Evolutionary conservation across 2,329 filamentous ascomycete genomes (phyloP), one percentile per base, ranked within the genome.

Genomic region (Basipetospora chlamydospora): DNA sequence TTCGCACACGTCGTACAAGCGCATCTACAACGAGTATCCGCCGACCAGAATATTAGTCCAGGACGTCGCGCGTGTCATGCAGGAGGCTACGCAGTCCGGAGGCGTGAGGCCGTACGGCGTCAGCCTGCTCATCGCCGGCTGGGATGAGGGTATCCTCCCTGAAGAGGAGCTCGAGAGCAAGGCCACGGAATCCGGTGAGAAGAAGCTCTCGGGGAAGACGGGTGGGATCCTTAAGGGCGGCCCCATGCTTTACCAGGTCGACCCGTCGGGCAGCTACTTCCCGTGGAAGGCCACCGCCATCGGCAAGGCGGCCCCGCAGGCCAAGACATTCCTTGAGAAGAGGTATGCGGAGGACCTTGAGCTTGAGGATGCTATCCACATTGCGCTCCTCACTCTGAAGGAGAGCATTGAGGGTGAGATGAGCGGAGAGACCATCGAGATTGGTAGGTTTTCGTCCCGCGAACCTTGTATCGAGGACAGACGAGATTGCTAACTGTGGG

Each of bases 1-100:
- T 47, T 94, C 87, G 39, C 90, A 98, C 66, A 93, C 90, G 33
- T 81, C 79, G 59, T 98, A 98, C 77, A 98, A 98, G 76, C 85
- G 90, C 60, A 87, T 98, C 67, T 98, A 98, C 71, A 98, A 98
- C 65, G 90, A 98, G 66, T 98, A 98, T 66, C 90, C 90, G n/a
- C 90, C 90, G 5, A 98, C 90, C 39, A 79, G 90, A 59, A 98
- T 98, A 80, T 74, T 98, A 64, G 90, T 98, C 39, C 90, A 98
- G 63, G 90, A 98, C 53, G 87, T 98, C 40, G 90, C 90, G 41
- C 76, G 86, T 45, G 88, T 96, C 47, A 95, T 98, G 80, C 90
- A 98, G 64, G 90, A 98, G 64, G 90, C 90, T 42, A 98, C 90
- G 42, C 90, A 98, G 62, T 94, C 85, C 26, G 90, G 90, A 55